Conservation (phyloP, 768 basidiomycete species). For the Leucocoprinus leucothites region DNA sequence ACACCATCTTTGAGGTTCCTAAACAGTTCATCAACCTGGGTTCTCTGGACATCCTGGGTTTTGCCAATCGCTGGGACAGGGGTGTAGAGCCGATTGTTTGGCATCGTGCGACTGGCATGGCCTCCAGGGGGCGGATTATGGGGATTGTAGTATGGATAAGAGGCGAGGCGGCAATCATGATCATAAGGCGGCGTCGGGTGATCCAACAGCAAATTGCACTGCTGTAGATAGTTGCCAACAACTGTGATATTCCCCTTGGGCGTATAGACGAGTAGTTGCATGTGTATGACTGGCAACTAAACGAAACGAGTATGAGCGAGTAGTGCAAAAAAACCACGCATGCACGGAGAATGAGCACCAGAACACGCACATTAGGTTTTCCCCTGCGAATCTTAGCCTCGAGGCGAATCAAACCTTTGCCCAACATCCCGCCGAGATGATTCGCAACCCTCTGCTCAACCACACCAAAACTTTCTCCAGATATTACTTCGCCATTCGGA, state of each 20-base stretch:
- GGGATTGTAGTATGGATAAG: slow-evolving; percentile 81
- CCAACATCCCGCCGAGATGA: slow-evolving; percentile 77
- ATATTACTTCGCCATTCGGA: slow-evolving; percentile 48
- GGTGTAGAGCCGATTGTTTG: slow-evolving; percentile 37
- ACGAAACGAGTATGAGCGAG: background rate
- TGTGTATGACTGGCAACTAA: slow-evolving; percentile 77
- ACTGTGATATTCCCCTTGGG: slow-evolving; percentile 89
- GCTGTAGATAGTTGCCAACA: slow-evolving; percentile 73
- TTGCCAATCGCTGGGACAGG: slow-evolving; percentile 56
- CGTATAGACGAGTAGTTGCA: slow-evolving; percentile 89
- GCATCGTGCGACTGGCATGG: slow-evolving; percentile 39
- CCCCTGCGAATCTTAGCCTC: slow-evolving; percentile 75
- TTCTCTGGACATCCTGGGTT: slow-evolving; percentile 87
- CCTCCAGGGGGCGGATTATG: slow-evolving; percentile 81
- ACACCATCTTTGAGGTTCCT: slow-evolving; percentile 84
- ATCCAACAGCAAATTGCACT: slow-evolving; percentile 68
- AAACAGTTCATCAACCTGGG: slow-evolving; percentile 93
- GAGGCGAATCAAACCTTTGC: slow-evolving; percentile 77
- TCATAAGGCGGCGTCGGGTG: slow-evolving; percentile 76
- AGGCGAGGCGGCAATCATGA: slow-evolving; percentile 47
- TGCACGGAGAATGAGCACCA: background rate
- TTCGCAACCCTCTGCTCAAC: slow-evolving; percentile 85
- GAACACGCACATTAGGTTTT: slow-evolving; percentile 51
- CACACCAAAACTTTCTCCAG: slow-evolving; percentile 74
- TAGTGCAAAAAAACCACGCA: no score